phyloP scores from a whole-genome alignment of 176 grass and related monocot species.

The Oryza glaberrima region DNA sequence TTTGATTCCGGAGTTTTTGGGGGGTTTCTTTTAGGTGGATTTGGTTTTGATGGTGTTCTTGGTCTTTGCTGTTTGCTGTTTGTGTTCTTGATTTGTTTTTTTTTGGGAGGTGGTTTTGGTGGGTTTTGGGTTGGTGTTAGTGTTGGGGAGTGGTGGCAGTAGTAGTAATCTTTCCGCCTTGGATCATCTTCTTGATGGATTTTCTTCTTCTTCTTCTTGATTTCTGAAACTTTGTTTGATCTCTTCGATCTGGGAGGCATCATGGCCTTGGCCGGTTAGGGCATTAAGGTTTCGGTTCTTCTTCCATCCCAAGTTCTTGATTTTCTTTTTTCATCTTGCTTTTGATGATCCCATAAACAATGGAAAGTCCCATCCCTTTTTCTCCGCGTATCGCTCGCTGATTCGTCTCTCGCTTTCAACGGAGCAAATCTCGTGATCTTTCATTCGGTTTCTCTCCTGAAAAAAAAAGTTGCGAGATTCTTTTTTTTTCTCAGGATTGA shows the following conservation, averaged over 20 bases:
- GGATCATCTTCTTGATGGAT: background rate
- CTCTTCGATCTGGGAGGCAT: background rate
- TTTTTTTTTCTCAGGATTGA: background rate
- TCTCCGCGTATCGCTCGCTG: background rate
- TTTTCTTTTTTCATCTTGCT: background rate
- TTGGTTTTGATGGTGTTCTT: no score
- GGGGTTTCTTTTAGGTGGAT: slow-evolving; percentile 12
- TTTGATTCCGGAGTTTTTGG: background rate
- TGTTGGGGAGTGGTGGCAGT: background rate
- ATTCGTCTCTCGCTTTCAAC: background rate
- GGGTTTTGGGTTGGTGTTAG: background rate
- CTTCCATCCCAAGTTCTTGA: background rate
- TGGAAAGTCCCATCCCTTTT: background rate
- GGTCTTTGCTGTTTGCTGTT: no score
- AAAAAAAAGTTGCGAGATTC: background rate
- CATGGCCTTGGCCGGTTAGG: no score
- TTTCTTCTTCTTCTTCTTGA: background rate
- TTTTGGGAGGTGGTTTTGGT: background rate
- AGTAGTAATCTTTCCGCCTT: background rate
- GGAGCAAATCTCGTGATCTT: slow-evolving; percentile 7
- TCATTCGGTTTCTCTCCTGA: background rate
- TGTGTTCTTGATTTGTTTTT: background rate
- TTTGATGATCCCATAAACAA: background rate
- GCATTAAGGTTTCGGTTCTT: background rate
- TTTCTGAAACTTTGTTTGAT: background rate